A percentile compares a stretch with the other conserved stretches of the same genome.
Conservation (phyloP, 108 stramenopile genomes). For the Chaetoceros tenuissimus region DNA sequence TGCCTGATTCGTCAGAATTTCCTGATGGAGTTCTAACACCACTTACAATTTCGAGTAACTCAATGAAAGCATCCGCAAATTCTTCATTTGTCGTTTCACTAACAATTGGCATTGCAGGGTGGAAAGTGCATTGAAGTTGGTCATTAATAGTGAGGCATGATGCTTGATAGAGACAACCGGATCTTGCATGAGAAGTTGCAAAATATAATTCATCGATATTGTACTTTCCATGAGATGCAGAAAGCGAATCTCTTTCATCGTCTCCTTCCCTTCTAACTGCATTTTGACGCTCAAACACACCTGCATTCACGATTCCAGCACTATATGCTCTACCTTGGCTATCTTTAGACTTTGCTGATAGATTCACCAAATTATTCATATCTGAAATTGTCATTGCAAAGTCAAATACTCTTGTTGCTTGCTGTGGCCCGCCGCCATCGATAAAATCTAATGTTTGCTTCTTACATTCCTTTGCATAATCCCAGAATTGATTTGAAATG, state of each 20-base stretch:
- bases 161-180: slow-evolving; percentile 64
- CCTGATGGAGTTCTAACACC: slow-evolving; percentile 5
- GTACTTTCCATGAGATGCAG: slow-evolving; percentile 58
- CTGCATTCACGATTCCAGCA: slow-evolving; percentile 75
- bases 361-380: slow-evolving; percentile 76
- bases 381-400: slow-evolving; percentile 76
- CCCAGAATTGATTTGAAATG: slow-evolving; percentile 47
- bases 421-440: slow-evolving; percentile 52
- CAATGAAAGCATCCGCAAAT: slow-evolving; percentile 71
- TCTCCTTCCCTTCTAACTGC: slow-evolving; percentile 46
- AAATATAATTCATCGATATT: slow-evolving; percentile 69
- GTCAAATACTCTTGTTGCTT: slow-evolving; percentile 79
- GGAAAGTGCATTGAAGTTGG: slow-evolving; percentile 66
- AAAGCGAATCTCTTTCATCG: slow-evolving; percentile 17
- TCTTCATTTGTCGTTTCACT: slow-evolving; percentile 41
- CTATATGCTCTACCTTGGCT: slow-evolving; percentile 80
- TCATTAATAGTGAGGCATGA: slow-evolving; percentile 70
- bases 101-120: slow-evolving; percentile 70
- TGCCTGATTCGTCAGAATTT: neutral
- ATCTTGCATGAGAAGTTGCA: slow-evolving; percentile 63
- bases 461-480: slow-evolving; percentile 51
- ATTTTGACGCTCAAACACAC: slow-evolving; percentile 65
- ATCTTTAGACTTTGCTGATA: slow-evolving; percentile 67
- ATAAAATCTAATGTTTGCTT: slow-evolving; percentile 62
- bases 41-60: slow-evolving; percentile 47